phyloP scores from a whole-genome alignment of 176 grass and related monocot genomes.

The Oryza australiensis region DNA sequence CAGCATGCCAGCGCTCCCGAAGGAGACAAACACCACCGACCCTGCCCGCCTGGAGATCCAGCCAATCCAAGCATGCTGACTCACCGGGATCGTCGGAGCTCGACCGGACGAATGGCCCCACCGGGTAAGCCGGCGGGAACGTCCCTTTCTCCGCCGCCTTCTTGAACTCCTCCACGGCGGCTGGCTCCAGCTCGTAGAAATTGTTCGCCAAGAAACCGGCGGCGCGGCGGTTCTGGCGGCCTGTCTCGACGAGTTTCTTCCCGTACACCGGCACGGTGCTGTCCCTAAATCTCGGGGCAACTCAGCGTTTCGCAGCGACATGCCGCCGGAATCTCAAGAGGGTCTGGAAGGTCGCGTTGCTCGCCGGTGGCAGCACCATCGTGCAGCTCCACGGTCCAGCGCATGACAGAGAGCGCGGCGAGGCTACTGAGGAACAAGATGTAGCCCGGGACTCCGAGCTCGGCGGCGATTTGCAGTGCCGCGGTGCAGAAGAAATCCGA shows the following conservation, averaged over 20 bases:
- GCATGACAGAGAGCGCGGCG: constrained; percentile 12
- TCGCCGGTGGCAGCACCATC: constrained; percentile 24
- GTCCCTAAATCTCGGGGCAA: too few relatives aligned
- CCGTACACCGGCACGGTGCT: background rate
- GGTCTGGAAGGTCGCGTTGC: constrained; percentile 29
- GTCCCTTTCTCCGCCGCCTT: too few relatives aligned
- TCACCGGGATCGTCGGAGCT: too few relatives aligned
- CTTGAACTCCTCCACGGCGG: too few relatives aligned
- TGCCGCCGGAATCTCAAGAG: constrained; percentile 37
- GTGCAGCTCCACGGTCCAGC: constrained; percentile 21
- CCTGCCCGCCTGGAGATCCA: too few relatives aligned
- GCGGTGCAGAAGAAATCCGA: constrained; percentile 37
- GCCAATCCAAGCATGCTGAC: too few relatives aligned
- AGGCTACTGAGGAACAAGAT: constrained; percentile 46
- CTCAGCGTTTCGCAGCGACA: too few relatives aligned
- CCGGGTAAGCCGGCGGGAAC: too few relatives aligned
- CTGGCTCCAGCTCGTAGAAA: too few relatives aligned
- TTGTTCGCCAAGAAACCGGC: background rate
- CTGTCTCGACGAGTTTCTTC: background rate
- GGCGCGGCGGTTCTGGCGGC: constrained; percentile 11
- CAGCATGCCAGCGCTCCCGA: too few relatives aligned
- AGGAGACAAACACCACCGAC: too few relatives aligned
- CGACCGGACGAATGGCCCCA: too few relatives aligned
- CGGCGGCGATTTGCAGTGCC: constrained; percentile 30
- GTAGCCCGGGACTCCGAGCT: constrained; percentile 50